Percentiles rank a stretch among this genome's conserved stretches.
These are phyloP conservation scores for Dalbergia cultrata DNA, from an alignment of 306 rosid species.

Conservation along the genomic window DNA sequence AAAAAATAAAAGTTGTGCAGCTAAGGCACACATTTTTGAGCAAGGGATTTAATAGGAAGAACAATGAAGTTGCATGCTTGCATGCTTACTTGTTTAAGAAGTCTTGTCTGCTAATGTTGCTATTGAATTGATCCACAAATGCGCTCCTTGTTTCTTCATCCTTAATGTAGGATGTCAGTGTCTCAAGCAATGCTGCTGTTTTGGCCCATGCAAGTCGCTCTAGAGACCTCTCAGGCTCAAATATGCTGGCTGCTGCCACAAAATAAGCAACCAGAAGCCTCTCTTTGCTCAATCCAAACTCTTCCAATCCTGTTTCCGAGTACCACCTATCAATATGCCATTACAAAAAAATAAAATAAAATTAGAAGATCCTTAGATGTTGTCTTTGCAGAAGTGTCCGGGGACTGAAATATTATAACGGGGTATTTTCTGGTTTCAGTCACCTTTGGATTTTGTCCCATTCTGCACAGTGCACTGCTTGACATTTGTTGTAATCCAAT, in stretches of 20 bases:
- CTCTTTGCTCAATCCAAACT: conserved; percentile 65
- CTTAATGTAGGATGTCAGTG: conserved; percentile 51
- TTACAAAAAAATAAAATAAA: neutral
- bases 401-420: neutral
- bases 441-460: conserved; percentile 78
- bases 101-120: conserved; percentile 22
- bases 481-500: conserved; percentile 80
- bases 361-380: neutral
- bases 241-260: conserved; percentile 72
- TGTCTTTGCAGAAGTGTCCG: neutral
- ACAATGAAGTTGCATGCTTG: neutral
- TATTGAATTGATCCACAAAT: conserved; percentile 59
- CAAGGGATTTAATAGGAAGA: no score
- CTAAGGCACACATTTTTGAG: neutral
- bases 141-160: conserved; percentile 46
- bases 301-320: conserved; percentile 58
- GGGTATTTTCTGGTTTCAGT: neutral
- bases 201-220: conserved; percentile 87
- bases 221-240: conserved; percentile 71
- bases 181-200: conserved; percentile 56
- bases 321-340: conserved; percentile 68
- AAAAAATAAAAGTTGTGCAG: neutral
- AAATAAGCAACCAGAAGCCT: conserved; percentile 64
- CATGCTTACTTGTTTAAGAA: conserved; percentile 34
- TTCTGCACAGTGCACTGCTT: conserved; percentile 66